These are phyloP conservation scores for Xylariaceae sp. DNA, from an alignment of 2,329 filamentous ascomycete genomes.

Conservation along the genomic window DNA sequence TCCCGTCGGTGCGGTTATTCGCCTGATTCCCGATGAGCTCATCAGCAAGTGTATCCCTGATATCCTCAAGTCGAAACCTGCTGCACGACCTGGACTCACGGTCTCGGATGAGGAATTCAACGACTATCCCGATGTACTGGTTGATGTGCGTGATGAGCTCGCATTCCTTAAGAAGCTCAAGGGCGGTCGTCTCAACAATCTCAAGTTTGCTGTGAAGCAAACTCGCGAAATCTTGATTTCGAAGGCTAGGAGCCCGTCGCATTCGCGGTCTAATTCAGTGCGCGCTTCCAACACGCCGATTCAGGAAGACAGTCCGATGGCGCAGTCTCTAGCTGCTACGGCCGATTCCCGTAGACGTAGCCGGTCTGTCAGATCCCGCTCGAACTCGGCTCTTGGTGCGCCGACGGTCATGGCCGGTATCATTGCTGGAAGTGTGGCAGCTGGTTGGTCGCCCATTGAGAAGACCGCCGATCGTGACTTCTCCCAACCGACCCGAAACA, in stretches of 20 bases:
- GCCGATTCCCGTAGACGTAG: slow-evolving; percentile 61
- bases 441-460: slow-evolving; percentile 69
- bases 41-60: slow-evolving; percentile 49
- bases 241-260: slow-evolving; percentile 57
- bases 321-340: slow-evolving; percentile 45
- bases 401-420: slow-evolving; percentile 80
- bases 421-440: slow-evolving; percentile 69
- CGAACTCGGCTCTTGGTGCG: slow-evolving; percentile 67
- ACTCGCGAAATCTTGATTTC: slow-evolving; percentile 63
- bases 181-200: slow-evolving; percentile 73
- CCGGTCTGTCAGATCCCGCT: slow-evolving; percentile 59
- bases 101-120: slow-evolving; percentile 64
- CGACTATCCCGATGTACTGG: slow-evolving; percentile 65
- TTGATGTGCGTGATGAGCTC: slow-evolving; percentile 74
- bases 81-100: slow-evolving; percentile 49
- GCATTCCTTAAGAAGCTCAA: slow-evolving; percentile 74
- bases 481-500: slow-evolving; percentile 31
- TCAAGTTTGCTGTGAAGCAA: slow-evolving; percentile 73
- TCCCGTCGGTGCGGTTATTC: slow-evolving; percentile 73
- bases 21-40: slow-evolving; percentile 72
- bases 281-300: slow-evolving; percentile 58
- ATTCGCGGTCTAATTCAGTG: slow-evolving; percentile 60
- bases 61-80: slow-evolving; percentile 46
- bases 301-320: slow-evolving; percentile 48
- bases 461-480: slow-evolving; percentile 36